phyloP scores from a whole-genome alignment of 352 stramenopile genomes.

The Phytophthora vignae region DNA sequence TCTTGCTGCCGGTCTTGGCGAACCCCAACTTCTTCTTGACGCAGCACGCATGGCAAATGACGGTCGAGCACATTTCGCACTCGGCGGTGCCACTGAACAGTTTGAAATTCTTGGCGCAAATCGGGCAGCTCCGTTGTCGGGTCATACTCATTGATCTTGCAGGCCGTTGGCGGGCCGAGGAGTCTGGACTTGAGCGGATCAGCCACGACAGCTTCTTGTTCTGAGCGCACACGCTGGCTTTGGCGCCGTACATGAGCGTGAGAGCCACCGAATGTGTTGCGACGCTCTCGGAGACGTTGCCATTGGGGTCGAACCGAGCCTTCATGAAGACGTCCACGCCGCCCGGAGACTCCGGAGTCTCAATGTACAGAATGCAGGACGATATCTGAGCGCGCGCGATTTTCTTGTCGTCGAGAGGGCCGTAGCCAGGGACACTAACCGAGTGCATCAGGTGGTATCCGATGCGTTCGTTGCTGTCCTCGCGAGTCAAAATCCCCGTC shows the following conservation, averaged over 20 bases:
- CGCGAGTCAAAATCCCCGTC: slow-evolving; percentile 44
- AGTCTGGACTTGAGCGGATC: slow-evolving; percentile 30
- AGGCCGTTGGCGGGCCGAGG: slow-evolving; percentile 8
- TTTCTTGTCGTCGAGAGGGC: slow-evolving; percentile 41
- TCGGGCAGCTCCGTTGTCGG: slow-evolving; percentile 31
- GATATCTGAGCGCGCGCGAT: slow-evolving; percentile 47
- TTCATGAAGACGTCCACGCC: slow-evolving; percentile 49
- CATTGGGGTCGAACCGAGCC: slow-evolving; percentile 41
- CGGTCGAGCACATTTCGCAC: slow-evolving; percentile 39
- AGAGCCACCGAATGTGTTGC: slow-evolving; percentile 36
- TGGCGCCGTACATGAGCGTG: slow-evolving; percentile 35
- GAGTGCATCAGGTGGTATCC: slow-evolving; percentile 65
- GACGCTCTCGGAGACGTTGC: slow-evolving; percentile 31
- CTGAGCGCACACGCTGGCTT: slow-evolving; percentile 36
- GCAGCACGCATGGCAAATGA: slow-evolving; percentile 36
- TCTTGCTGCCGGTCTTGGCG: slow-evolving; percentile 29
- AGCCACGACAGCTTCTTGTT: slow-evolving; percentile 58
- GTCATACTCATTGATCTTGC: slow-evolving; percentile 18
- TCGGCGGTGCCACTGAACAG: slow-evolving; percentile 33
- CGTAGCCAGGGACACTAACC: slow-evolving; percentile 42
- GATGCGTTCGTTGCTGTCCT: slow-evolving; percentile 36
- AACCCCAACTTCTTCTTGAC: slow-evolving; percentile 46
- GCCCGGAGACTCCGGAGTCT: slow-evolving; percentile 26
- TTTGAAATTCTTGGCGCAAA: slow-evolving; percentile 39
- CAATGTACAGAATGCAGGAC: slow-evolving; percentile 49